Base-by-base conservation (phyloP, 2,329 filamentous ascomycete species). In the Penicillium sp. region DNA sequence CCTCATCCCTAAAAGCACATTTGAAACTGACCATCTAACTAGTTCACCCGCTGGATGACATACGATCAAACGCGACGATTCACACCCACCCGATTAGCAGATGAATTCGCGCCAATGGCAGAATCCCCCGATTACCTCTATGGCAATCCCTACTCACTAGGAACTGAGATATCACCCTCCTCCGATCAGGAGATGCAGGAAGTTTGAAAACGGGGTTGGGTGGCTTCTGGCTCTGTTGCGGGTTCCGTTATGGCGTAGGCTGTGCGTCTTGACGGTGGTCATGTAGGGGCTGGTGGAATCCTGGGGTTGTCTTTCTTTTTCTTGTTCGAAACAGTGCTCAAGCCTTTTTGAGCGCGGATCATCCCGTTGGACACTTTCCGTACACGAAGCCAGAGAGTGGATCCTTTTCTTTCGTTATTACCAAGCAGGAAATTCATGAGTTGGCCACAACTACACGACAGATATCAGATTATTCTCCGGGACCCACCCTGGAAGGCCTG, bases 41-140 rank as follows among this genome's bases (percentile, higher is more conserved):
- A 77, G 74, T 70, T 75, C 56, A 60, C 73, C 37, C 72, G 74
- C 29, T 79, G 76, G 73, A 70, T 79, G n/a, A 68, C 58, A 35
- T 79, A 77, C 59, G 67, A 74, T 57, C 42, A 59, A 8, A 42
- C 54, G 6, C 70, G 67, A 33, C 62, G 60, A 40, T 79, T 79
- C 53, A 61, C 67, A 2, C 60, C 67, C 4, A 78, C 74, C 6
- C 46, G 56, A 6, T 68, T 72, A 33, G 70, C 73, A n/a, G 42
- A 63, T 13, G 62, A 68, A 19, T 55, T 54, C 41, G 56, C 62
- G 7, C 29, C 58, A n/a, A 53, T 68, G 66, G 45, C 71, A 61
- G 50, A 60, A 51, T 23, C 41, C 54, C 41, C 66, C 9, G 59
- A 53, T 7, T 45, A 50, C 10, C 59, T 67, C 13, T 51, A 40